phyloP scores from a whole-genome alignment of 352 stramenopile species.

The Aphanomyces astaci region DNA sequence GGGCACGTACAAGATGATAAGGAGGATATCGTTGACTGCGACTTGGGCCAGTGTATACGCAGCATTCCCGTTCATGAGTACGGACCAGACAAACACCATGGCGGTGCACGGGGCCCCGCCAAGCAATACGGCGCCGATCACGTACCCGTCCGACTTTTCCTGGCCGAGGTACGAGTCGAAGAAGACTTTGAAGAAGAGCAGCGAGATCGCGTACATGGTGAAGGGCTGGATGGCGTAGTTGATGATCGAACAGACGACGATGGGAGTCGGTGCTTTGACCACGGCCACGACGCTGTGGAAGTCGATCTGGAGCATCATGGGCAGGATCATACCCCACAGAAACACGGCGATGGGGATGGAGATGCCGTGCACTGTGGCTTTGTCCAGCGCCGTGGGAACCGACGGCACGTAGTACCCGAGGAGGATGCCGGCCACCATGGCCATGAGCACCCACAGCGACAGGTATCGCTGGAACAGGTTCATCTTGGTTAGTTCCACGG shows the following conservation, averaged over 20 bases:
- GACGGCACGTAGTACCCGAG: slow-evolving; percentile 25
- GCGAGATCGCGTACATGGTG: slow-evolving; percentile 26
- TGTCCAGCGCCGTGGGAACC: slow-evolving; percentile 21
- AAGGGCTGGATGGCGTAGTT: slow-evolving; percentile 32
- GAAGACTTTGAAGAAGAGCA: slow-evolving; percentile 27
- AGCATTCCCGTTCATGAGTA: slow-evolving; percentile 46
- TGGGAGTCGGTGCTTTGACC: slow-evolving; percentile 3
- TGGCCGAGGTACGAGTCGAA: slow-evolving; percentile 21
- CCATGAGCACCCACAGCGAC: slow-evolving; percentile 42
- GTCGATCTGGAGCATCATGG: slow-evolving; percentile 32
- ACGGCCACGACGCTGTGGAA: slow-evolving; percentile 21
- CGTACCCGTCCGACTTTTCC: slow-evolving; percentile 36
- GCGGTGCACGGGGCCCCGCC: slow-evolving; percentile 64
- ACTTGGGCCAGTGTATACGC: slow-evolving; percentile 65
- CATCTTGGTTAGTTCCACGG: slow-evolving; percentile 26
- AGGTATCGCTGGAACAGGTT: slow-evolving; percentile 47
- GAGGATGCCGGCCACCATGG: slow-evolving; percentile 26
- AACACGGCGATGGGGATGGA: slow-evolving; percentile 29
- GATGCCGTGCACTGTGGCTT: slow-evolving; percentile 21
- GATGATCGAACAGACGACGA: slow-evolving; percentile 24
- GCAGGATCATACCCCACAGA: slow-evolving; percentile 31
- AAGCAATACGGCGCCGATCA: slow-evolving; percentile 58
- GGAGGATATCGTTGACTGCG: slow-evolving; percentile 56
- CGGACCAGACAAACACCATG: slow-evolving; percentile 82
- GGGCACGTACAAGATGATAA: slow-evolving; percentile 53